Evolutionary conservation across 2,329 filamentous ascomycete genomes (phyloP).

Genomic region (Monosporascus sp.): DNA sequence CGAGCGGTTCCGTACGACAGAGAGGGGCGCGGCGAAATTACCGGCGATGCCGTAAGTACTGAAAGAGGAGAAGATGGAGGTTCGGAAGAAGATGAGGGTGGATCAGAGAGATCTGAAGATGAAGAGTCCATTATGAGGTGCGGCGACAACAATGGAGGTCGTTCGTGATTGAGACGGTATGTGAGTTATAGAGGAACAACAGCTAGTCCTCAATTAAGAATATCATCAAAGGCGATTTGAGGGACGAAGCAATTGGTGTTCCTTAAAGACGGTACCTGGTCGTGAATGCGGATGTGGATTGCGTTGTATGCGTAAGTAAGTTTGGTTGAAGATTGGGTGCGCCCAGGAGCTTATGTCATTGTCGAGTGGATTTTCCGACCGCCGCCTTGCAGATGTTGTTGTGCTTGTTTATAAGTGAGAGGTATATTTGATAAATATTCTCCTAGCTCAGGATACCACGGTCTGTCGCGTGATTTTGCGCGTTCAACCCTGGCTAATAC

Average conservation of each 20-base stretch:
- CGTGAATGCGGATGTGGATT: neutral
- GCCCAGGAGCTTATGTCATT: neutral
- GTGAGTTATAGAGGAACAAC: neutral
- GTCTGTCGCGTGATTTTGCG: neutral
- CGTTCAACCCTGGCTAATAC: neutral
- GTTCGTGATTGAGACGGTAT: neutral
- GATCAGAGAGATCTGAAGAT: constrained; percentile 25
- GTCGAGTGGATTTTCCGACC: neutral
- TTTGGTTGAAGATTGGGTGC: neutral
- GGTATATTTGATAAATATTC: too few species aligned
- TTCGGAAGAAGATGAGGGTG: constrained; percentile 31
- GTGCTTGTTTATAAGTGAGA: too few species aligned
- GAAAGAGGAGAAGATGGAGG: constrained; percentile 50
- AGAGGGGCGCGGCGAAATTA: constrained; percentile 36
- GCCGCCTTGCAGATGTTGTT: too few species aligned
- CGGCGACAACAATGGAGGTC: neutral
- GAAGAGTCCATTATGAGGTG: constrained; percentile 17
- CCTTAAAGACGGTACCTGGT: neutral
- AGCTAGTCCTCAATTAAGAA: too few species aligned
- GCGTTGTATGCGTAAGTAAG: neutral
- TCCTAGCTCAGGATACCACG: neutral
- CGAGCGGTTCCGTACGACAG: constrained; percentile 33
- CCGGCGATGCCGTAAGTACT: constrained; percentile 47
- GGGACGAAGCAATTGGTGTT: neutral
- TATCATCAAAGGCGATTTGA: too few species aligned